Evolutionary conservation across 176 grass and related monocot genomes (phyloP).

Genomic region (Melocanna baccifera): DNA sequence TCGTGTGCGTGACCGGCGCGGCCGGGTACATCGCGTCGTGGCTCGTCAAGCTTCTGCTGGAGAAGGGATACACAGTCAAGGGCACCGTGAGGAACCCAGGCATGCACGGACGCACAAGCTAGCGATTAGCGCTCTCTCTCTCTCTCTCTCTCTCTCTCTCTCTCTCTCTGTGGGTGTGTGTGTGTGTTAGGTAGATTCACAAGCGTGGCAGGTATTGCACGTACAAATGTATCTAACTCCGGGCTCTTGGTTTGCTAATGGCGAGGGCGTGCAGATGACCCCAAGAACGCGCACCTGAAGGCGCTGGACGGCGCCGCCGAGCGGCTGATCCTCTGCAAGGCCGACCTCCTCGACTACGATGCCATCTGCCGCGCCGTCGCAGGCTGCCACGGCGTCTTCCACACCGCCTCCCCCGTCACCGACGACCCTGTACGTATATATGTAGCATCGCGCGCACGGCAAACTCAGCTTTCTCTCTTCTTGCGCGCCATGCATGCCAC

Average conservation of each 20-base stretch:
- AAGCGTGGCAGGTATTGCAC: background rate
- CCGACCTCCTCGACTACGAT: conserved; percentile 87
- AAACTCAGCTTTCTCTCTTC: background rate
- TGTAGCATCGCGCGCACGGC: background rate
- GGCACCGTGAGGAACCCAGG: conserved; percentile 94
- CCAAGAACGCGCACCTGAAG: conserved; percentile 82
- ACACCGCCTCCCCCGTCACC: conserved; percentile 92
- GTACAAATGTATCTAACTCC: background rate
- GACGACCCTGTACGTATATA: conserved; percentile 62
- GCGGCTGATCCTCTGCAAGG: conserved; percentile 82
- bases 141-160: too few species aligned
- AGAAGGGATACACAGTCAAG: conserved; percentile 83
- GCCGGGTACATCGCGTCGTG: conserved; percentile 88
- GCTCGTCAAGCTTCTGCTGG: conserved; percentile 81
- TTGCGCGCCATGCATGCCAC: too few species aligned
- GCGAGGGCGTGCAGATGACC: conserved; percentile 49
- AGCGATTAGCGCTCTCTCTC: background rate
- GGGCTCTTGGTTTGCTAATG: background rate
- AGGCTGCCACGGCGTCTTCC: conserved; percentile 91
- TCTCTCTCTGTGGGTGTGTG: background rate
- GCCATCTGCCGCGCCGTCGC: conserved; percentile 63
- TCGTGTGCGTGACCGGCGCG: conserved; percentile 87
- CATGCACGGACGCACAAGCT: background rate
- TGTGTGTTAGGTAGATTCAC: background rate
- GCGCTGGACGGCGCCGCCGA: conserved; percentile 72